Base-by-base conservation (phyloP, 805 yeast species). In the Saccharomycopsis sp. region DNA sequence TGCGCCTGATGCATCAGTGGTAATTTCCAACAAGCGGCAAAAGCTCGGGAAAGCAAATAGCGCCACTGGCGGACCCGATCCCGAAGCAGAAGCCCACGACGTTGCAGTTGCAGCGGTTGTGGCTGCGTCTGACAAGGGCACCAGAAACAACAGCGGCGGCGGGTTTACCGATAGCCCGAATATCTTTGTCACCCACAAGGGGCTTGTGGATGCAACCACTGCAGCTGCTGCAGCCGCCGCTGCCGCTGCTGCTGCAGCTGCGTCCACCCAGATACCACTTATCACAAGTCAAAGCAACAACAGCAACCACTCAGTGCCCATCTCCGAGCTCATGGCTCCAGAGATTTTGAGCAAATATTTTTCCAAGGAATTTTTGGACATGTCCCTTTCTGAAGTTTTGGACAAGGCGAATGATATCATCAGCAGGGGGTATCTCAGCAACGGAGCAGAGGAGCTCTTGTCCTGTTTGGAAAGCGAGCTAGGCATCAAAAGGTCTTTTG, bases 391-490 rank as follows among this genome's bases (percentile, higher is more conserved):
- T 1, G 48, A 52, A 20, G 59, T 65, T 36, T 53, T 65, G 38
- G 55, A 54, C 5, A 63, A 59, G 42, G 53, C 65, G 21, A 51
- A 56, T 12, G 67, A 64, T 26, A 62, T 66, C 33, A 67, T 65
- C 4, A 55, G 59, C 26, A 54, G 69, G 47, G 61, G 58, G 38
- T 66, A 63, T 43, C 63, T 60, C 21, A 58, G 63, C 13, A 59
- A 63, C 4, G 68, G 65, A 47, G 70, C 71, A 10, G 71, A 65
- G 37, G 58, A 59, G 40, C 53, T 67, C 37, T 64, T 67, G 5
- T 59, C 61, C 30, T 63, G 62, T 13, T 43, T 67, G n/a, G 58
- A 59, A 39, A 60, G 56, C 15, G 71, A 65, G 39, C 57, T 62
- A 4, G 72, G 72, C 38, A 59, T 67, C 8, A 57, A 67, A 31